Conservation (phyloP, 352 stramenopile species). For the Phytophthora constricta region DNA sequence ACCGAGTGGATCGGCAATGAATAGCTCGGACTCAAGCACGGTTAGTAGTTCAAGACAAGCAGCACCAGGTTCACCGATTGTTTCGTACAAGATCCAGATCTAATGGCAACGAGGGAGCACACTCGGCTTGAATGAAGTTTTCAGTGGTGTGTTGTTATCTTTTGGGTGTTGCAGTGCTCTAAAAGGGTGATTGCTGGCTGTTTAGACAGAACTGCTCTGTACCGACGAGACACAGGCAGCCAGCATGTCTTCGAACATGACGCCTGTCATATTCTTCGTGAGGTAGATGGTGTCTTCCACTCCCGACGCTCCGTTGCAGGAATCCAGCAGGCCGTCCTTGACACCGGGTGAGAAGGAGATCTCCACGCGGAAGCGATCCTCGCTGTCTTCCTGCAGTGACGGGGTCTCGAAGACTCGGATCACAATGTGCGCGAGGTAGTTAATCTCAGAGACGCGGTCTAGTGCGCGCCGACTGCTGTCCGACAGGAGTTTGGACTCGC, state of each 20-base stretch:
- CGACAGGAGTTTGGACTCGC: slow-evolving; percentile 83
- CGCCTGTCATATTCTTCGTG: slow-evolving; percentile 85
- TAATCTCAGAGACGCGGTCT: slow-evolving; percentile 94
- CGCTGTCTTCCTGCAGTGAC: slow-evolving; percentile 78
- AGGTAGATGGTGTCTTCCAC: slow-evolving; percentile 84
- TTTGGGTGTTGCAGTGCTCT: background rate
- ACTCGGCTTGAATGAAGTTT: slow-evolving; percentile 23
- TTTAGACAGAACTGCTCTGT: slow-evolving; percentile 44
- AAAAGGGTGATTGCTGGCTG: background rate
- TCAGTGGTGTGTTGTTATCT: background rate
- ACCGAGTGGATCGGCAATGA: slow-evolving; percentile 87
- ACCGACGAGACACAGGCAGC: slow-evolving; percentile 84
- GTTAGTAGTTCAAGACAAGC: no score
- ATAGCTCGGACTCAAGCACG: no score
- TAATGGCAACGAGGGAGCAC: no score
- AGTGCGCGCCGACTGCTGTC: slow-evolving; percentile 72
- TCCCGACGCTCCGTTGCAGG: slow-evolving; percentile 18
- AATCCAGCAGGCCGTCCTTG: slow-evolving; percentile 42
- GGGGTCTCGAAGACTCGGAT: slow-evolving; percentile 98
- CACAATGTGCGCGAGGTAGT: slow-evolving; percentile 99
- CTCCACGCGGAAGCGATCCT: slow-evolving; percentile 87
- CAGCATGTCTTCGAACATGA: slow-evolving; percentile 92
- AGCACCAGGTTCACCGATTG: no score
- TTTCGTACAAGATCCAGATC: no score
- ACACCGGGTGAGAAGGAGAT: slow-evolving; percentile 86